Evolutionary conservation across 208 protist species (phyloP).

Genomic region (Wallacemonas sp.): DNA sequence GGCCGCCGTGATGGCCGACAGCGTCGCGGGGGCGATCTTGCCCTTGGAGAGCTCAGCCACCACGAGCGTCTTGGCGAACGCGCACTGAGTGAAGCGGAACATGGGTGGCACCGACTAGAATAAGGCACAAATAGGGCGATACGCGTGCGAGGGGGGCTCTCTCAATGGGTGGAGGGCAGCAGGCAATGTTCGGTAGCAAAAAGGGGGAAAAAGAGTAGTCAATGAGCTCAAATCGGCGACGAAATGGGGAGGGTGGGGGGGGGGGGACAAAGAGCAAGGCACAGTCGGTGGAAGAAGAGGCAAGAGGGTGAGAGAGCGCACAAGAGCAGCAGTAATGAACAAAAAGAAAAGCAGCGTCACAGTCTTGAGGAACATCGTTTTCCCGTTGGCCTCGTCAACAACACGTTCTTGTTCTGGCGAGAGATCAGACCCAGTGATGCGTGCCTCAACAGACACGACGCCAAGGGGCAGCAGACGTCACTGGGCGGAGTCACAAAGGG

Average conservation of each 20-base stretch:
- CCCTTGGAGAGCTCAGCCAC: constrained; percentile 66
- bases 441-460: no score
- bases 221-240: neutral
- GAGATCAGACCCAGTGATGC: no score
- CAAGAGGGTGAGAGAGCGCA: neutral
- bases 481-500: no score
- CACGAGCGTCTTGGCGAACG: constrained; percentile 70
- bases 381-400: no score
- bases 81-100: constrained; percentile 40
- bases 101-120: constrained; percentile 25
- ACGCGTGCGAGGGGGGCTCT: no score
- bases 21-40: constrained; percentile 73
- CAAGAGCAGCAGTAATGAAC: neutral
- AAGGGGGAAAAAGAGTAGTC: neutral
- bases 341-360: no score
- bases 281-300: neutral
- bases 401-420: no score
- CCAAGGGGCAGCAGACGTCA: no score
- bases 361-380: no score
- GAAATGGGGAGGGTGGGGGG: neutral
- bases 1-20: constrained; percentile 90
- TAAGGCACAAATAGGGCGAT: neutral
- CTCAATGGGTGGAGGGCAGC: no score
- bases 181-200: no score
- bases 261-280: neutral